These are phyloP conservation scores for Wallemia hederae DNA, from an alignment of 1,284 basidiomycete species.

Conservation along the genomic window DNA sequence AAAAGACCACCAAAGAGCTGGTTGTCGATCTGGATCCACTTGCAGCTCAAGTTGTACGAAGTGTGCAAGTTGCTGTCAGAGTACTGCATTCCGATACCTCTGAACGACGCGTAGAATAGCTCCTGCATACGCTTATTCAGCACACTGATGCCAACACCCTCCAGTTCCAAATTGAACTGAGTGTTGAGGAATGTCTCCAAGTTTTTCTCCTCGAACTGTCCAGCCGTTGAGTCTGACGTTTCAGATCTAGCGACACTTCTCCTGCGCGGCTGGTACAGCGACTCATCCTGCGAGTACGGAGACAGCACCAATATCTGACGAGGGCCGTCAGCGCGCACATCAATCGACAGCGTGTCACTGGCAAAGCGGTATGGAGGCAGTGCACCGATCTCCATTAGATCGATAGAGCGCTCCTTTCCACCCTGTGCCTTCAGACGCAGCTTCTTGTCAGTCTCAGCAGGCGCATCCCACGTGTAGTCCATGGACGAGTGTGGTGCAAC, in stretches of 20 bases:
- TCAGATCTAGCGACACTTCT: slow-evolving; percentile 34
- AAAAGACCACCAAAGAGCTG: slow-evolving; percentile 88
- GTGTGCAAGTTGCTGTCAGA: slow-evolving; percentile 53
- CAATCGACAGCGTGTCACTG: slow-evolving; percentile 50
- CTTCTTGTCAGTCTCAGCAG: slow-evolving; percentile 55
- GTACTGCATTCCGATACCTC: slow-evolving; percentile 60
- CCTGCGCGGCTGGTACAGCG: slow-evolving; percentile 58
- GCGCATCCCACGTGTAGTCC: slow-evolving; percentile 82
- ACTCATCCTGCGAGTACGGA: slow-evolving; percentile 56
- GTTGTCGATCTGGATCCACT: slow-evolving; percentile 82
- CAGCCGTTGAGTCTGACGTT: slow-evolving; percentile 33
- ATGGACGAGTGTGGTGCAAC: slow-evolving; percentile 28
- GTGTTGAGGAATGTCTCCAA: slow-evolving; percentile 35
- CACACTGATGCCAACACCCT: slow-evolving; percentile 75
- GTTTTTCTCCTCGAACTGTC: slow-evolving; percentile 60
- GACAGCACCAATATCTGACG: slow-evolving; percentile 67
- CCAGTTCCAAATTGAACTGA: slow-evolving; percentile 50
- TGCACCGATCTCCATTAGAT: slow-evolving; percentile 88
- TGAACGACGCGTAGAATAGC: slow-evolving; percentile 61
- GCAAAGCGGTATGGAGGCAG: slow-evolving; percentile 66
- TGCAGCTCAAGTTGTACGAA: slow-evolving; percentile 52
- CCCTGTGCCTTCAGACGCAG: slow-evolving; percentile 35
- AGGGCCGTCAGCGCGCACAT: slow-evolving; percentile 68
- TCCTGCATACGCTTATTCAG: slow-evolving; percentile 69
- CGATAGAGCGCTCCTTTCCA: slow-evolving; percentile 38